Evolutionary conservation across 257 asterid genomes (phyloP), one percentile per base, ranked within the genome.

Genomic region (Penstemon barbatus): DNA sequence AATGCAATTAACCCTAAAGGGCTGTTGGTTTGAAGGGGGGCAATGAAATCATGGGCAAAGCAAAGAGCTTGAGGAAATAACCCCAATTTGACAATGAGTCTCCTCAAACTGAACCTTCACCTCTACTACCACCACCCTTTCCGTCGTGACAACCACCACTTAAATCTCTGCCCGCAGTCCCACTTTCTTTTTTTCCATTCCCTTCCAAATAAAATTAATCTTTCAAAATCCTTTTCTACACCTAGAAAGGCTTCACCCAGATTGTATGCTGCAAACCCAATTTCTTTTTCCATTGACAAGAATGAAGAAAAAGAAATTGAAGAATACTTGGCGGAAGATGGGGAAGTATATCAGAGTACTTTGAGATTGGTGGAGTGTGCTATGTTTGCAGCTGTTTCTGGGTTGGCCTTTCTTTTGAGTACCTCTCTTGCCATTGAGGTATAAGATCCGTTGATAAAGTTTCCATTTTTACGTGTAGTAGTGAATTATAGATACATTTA

Each of bases 351-450:
- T 78, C 90, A 83, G 83, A 91, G 82, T 75, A 94, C 97, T 11
- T 70, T 94, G 19, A 71, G 97, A 77, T 77, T 91, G 71, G 97
- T 94, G 72, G 97, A 94, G 73, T 84, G 97, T 77, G 90, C 99
- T n/a, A 91, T 94, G 97, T 89, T 94, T 67, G 93, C 97, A 69
- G 97, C 97, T 69, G 90, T 91, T 72, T 89, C 97, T 52, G 99
- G 95, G 3, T 67, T 94, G 73, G 89, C 97, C 59, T 91, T 89
- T 89, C 87, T 91, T 4, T 85, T 94, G 86, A 91, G 97, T 66
- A 94, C 82, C 71, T 94, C 99, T 65, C 95, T 94, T 40, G 91
- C 96, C 60, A 81, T 91, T 79, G 99, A 94, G 97, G 99, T 93
- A 65, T 40, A 25, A 25, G 1, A 25, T 25, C 33, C 33, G 33